Evolutionary conservation across 2,329 filamentous ascomycete species (phyloP), one percentile per base, ranked within the genome.

Genomic region (Cladobotryum protrusum): DNA sequence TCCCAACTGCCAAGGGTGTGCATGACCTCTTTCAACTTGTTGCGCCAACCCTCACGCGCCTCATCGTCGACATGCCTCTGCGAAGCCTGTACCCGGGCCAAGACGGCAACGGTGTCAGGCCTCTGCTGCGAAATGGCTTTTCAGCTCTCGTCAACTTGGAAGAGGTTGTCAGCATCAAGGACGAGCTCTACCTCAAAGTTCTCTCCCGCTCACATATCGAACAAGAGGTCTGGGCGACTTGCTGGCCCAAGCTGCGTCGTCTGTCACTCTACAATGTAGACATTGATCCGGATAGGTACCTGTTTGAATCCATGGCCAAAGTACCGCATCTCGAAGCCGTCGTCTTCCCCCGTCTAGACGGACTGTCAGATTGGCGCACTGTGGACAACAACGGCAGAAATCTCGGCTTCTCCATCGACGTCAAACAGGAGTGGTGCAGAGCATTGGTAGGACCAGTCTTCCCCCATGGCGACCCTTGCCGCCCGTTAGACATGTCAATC

Each of bases 1-100:
- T 37, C 3, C 39, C 44, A 4, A 34, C 36, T 14, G 44, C 44
- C 15, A n/a, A 19, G n/a, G 37, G 33, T n/a, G 40, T 52, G n/a
- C 39, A 34, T 3, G 44, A 52, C 14, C 32, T 52, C 12, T 34
- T 52, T 19, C 18, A 17, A 7, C 11, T 19, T 5, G 20, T 52
- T 4, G 49, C 49, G 7, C 49, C 49, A 33, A 47, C 44, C 12
- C 37, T 52, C n/a, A 15, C 39, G 15, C 40, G 40, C 17, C 34
- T 52, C 3, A 24, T 61, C 39, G 55, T 61, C 2, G 55, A 62
- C 9, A 59, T 62, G 51, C 59, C 59, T 1, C 29, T 62, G 3
- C 49, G 54, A 2, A 44, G 24, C 4, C 34, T 60, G 0, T 14
- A 29, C 1, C 53, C 55, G 8, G 8, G 14, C 1, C 2, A 54